A percentile compares a stretch with the other conserved stretches of the same genome.
phyloP scores from a whole-genome alignment of 192 early-diverging fungal genomes.

The Phycomyces blakesleeanus region DNA sequence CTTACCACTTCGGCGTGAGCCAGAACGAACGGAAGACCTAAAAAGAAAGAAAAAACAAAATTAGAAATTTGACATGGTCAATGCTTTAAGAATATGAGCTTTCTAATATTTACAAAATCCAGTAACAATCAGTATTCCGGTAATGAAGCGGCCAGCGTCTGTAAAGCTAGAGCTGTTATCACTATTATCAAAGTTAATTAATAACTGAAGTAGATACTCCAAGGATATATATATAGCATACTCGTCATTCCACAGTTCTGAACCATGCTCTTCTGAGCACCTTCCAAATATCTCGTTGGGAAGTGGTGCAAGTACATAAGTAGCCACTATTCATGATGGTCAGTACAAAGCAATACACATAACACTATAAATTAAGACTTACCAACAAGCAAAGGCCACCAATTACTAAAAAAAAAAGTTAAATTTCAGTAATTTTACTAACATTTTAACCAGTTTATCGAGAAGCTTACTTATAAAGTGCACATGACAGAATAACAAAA shows the following conservation, averaged over 20 bases:
- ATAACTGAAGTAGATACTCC: too few relatives aligned
- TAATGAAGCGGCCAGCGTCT: slow-evolving; percentile 82
- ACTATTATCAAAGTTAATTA: too few relatives aligned
- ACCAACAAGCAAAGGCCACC: slow-evolving; percentile 91
- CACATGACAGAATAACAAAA: slow-evolving; percentile 92
- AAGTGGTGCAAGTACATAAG: slow-evolving; percentile 86
- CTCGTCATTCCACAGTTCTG: too few relatives aligned
- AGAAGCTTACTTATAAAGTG: slow-evolving; percentile 71
- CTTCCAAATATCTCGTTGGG: slow-evolving; percentile 85
- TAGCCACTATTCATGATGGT: slow-evolving; percentile 57
- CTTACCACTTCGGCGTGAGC: slow-evolving; percentile 76
- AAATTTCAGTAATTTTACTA: slow-evolving; percentile 1
- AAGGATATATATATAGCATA: too few relatives aligned
- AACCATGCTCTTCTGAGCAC: slow-evolving; percentile 63
- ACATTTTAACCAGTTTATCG: not conserved
- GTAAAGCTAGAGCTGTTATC: too few relatives aligned
- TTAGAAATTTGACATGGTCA: too few relatives aligned
- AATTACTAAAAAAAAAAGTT: slow-evolving; percentile 62
- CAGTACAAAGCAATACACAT: not conserved
- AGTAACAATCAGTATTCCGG: slow-evolving; percentile 86
- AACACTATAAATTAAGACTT: slow-evolving; percentile 8
- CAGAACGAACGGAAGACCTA: slow-evolving; percentile 73
- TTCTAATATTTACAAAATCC: slow-evolving; percentile 66
- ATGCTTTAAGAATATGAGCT: not conserved
- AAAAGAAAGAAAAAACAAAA: too few relatives aligned